Conservation (phyloP, 2,329 filamentous ascomycete genomes). For the Simplicillium sp. region DNA sequence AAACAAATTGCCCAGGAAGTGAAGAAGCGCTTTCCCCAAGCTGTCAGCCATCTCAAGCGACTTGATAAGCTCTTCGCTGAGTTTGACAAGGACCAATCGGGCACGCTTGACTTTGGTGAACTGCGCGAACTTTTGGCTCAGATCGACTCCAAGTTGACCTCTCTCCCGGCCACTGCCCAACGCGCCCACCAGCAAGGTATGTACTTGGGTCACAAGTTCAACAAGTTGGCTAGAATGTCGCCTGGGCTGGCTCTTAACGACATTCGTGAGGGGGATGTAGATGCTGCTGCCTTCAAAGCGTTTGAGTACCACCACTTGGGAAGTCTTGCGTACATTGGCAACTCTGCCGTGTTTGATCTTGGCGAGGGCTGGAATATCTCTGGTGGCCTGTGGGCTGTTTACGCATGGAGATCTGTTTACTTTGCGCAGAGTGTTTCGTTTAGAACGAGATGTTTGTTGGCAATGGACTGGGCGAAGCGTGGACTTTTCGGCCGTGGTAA, state of each 20-base stretch:
- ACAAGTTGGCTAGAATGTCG: constrained; percentile 71
- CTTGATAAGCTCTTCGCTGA: constrained; percentile 84
- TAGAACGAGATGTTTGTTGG: constrained; percentile 75
- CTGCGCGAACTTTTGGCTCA: constrained; percentile 79
- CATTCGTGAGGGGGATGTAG: constrained; percentile 78
- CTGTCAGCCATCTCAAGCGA: constrained; percentile 74
- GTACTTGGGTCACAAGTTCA: constrained; percentile 90
- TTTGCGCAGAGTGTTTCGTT: constrained; percentile 97
- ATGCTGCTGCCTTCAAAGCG: constrained; percentile 85
- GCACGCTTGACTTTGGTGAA: constrained; percentile 90
- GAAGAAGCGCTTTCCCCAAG: constrained; percentile 83
- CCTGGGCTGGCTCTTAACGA: constrained; percentile 72
- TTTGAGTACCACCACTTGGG: constrained; percentile 93
- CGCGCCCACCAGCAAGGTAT: constrained; percentile 91
- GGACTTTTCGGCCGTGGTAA: constrained; percentile 90
- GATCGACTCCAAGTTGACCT: constrained; percentile 92
- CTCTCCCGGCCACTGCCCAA: constrained; percentile 88
- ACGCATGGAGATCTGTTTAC: constrained; percentile 92
- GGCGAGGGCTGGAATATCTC: constrained; percentile 65
- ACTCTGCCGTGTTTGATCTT: constrained; percentile 90
- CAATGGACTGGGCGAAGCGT: constrained; percentile 99
- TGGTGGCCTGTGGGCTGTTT: constrained; percentile 85
- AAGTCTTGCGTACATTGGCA: constrained; percentile 88
- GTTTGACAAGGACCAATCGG: constrained; percentile 88
- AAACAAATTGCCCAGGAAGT: constrained; percentile 73